Evolutionary conservation across 352 stramenopile species (phyloP), one percentile per base, ranked within the genome.

Genomic region (Globisporangium solare): DNA sequence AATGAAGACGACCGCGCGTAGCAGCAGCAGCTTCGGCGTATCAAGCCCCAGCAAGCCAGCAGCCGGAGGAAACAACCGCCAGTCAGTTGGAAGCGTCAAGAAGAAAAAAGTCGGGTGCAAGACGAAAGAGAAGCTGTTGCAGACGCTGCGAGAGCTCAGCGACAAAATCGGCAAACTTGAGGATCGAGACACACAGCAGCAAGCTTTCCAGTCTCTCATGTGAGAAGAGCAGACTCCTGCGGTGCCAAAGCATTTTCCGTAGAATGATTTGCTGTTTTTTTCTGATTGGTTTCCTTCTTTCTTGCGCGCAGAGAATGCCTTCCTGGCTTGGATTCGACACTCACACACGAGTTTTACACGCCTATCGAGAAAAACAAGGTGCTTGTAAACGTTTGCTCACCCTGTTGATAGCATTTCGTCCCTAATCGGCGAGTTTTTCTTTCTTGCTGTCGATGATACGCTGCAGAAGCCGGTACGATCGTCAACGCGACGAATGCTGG

Each of bases 331-430:
- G 61, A 77, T 51, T 1, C 59, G 20, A 51, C 64, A 2, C 59
- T 82, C 24, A 67, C 83, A 5, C 61, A 51, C 14, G 73, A 86
- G 22, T 56, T 83, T 8, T 77, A 76, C 48, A 27, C 40, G 3
- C 54, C 71, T 43, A 73, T 89, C 24, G 75, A 88, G 56, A 81
- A 78, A 17, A 89, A 80, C 54, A 86, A 87, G 71, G 74, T 83
- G 48, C 15, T 6, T 52, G n/a, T n/a, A 13, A 42, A n/a, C 42
- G 8, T 42, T 32, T 51, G 31, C 22, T 56, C 3, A 35, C 27
- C 27, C 27, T 35, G 7, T 10, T 10, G 7, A 3, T 8, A 7
- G 5, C 27, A 3, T 35, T 35, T 41, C 11, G 40, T 20, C 18
- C 3, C 37, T 35, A 42, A 21, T 1, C 21, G 8, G 21, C 31